These are phyloP conservation scores for Argentina anserina DNA, from an alignment of 306 rosid genomes.

Conservation along the genomic window DNA sequence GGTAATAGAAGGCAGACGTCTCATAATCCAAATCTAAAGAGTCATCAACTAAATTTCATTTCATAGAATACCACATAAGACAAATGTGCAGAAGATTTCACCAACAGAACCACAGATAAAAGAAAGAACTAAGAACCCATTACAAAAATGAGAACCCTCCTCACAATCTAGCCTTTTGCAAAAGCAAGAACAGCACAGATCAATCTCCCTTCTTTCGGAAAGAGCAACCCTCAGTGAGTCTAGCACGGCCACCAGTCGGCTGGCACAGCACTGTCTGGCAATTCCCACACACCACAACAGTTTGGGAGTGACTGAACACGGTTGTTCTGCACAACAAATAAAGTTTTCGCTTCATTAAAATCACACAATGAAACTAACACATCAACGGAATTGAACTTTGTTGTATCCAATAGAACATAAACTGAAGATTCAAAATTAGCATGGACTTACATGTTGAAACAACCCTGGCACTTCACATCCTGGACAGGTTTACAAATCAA, in stretches of 20 bases:
- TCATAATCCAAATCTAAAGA: no score
- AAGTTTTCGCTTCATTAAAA: background rate
- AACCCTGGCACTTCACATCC: constrained; percentile 59
- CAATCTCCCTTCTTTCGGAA: constrained; percentile 43
- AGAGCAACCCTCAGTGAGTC: constrained; percentile 51
- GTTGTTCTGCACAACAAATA: constrained; percentile 33
- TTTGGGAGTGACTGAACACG: constrained; percentile 47
- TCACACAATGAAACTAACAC: background rate
- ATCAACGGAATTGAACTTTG: background rate
- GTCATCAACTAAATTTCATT: background rate
- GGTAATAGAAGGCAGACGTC: no score
- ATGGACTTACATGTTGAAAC: constrained; percentile 57
- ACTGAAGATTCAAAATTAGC: no score
- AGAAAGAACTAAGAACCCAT: background rate
- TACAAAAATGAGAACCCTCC: background rate
- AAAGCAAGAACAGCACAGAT: background rate
- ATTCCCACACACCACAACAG: constrained; percentile 52
- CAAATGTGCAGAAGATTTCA: background rate
- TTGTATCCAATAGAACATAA: no score
- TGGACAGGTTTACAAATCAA: background rate
- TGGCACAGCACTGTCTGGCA: constrained; percentile 53
- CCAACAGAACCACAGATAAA: background rate
- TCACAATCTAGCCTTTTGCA: background rate
- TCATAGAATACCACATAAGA: background rate
- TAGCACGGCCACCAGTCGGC: constrained; percentile 47